Evolutionary conservation across 192 early-diverging fungal species (phyloP), one percentile per base, ranked within the genome.

Genomic region (Coemansia javaensis): DNA sequence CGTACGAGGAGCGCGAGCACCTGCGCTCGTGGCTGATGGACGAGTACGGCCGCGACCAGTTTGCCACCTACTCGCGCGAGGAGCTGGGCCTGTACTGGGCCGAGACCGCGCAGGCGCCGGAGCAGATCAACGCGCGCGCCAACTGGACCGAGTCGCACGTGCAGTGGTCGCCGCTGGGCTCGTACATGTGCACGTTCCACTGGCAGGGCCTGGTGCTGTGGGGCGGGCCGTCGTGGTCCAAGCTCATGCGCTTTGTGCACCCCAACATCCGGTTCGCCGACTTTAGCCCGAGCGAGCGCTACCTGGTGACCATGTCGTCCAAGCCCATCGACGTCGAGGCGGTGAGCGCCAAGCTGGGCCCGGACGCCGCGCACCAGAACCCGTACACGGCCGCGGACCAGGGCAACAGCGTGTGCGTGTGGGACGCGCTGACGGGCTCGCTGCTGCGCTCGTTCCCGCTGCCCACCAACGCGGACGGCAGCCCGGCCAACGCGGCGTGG

Each of bases 111-210:
- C 92, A 97, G 45, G 46, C 77, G 15, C 85, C 93, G 3, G 91
- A 96, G 51, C 69, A 85, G 44, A 43, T 69, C 4, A 51, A 44
- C 34, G 37, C 40, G 31, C 69, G 54, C 11, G 40, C 83, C 67
- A 85, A 94, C 82, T 97, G 93, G 94, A 94, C 93, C 37, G 94
- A 95, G 59, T 85, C 84, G 41, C 92, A 91, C 56, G 82, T 94
- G 32, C 75, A 87, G 52, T 99, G 94, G 92, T 99, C 97, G 22
- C 91, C 97, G 10, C 73, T 85, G 21, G 97, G 97, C 33, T 87
- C 89, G 16, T 99, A 91, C 69, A 78, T 99, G 42, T 81, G 87
- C 31, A 95, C 97, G 16, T 85, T 94, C 81, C 97, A 99, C 62
- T 78, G 80, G 42, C 90, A 88, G 65, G 97, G 97, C 48, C 83